phyloP scores from a whole-genome alignment of 1,284 basidiomycete species.

The Mycosarcoma maydis region DNA sequence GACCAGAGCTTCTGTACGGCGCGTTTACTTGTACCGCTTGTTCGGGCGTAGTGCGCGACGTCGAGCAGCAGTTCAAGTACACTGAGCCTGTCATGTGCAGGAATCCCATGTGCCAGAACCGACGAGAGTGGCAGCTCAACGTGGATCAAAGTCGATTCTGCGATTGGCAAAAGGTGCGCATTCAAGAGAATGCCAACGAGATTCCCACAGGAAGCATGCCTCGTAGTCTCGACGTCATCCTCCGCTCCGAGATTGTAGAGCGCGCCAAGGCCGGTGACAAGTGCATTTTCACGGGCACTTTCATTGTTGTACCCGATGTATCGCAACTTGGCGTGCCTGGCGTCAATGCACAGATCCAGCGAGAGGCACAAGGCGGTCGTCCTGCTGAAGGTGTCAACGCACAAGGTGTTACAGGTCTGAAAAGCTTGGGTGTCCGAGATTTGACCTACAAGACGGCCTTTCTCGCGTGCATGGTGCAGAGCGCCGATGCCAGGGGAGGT shows the following conservation, averaged over 20 bases:
- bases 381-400: slow-evolving; percentile 74
- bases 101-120: slow-evolving; percentile 91
- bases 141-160: slow-evolving; percentile 97
- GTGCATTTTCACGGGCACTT: slow-evolving; percentile 96
- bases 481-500: slow-evolving; percentile 75
- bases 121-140: slow-evolving; percentile 88
- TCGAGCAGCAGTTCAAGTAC: slow-evolving; percentile 99
- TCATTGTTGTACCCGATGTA: slow-evolving; percentile 98
- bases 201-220: slow-evolving; percentile 91
- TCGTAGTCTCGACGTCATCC: slow-evolving; percentile 87
- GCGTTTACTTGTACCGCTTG: slow-evolving; percentile 93
- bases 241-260: slow-evolving; percentile 94
- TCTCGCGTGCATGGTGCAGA: slow-evolving; percentile 95
- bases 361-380: slow-evolving; percentile 77
- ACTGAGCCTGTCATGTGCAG: slow-evolving; percentile 97
- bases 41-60: slow-evolving; percentile 84
- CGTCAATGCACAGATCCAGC: slow-evolving; percentile 90
- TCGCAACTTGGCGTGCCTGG: slow-evolving; percentile 94
- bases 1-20: slow-evolving; percentile 91
- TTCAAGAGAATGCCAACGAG: slow-evolving; percentile 98
- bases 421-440: slow-evolving; percentile 92
- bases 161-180: slow-evolving; percentile 99
- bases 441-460: slow-evolving; percentile 99
- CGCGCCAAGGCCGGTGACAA: slow-evolving; percentile 98
- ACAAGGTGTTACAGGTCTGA: slow-evolving; percentile 90